Conservation (phyloP, 2,329 filamentous ascomycete species). For the Didymella pinodella region DNA sequence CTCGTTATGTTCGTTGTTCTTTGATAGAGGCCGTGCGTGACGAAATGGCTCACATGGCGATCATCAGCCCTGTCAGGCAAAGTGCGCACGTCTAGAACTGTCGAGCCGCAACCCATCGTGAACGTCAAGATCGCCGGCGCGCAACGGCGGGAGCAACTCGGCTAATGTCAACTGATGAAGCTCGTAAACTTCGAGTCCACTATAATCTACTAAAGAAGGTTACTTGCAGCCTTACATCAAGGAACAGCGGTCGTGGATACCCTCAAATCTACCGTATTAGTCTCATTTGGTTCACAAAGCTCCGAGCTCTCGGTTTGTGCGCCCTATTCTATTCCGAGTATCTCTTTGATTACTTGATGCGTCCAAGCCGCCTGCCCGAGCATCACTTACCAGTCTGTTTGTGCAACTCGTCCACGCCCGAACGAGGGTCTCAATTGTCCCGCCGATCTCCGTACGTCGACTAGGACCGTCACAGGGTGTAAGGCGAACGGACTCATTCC, state of each 20-base stretch:
- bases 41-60: constrained; percentile 9
- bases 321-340: neutral
- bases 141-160: constrained; percentile 4
- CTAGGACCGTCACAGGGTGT: neutral
- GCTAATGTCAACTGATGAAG: neutral
- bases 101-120: constrained; percentile 14
- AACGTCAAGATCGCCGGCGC: constrained; percentile 19
- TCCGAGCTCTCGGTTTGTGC: neutral
- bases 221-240: constrained; percentile 2
- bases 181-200: neutral
- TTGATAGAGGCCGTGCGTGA: constrained; percentile 9
- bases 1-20: neutral
- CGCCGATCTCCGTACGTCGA: constrained; percentile 2
- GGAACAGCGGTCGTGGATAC: neutral
- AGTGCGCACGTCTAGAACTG: constrained; percentile 16
- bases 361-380: constrained; percentile 7
- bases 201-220: neutral
- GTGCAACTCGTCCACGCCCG: neutral
- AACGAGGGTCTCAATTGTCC: neutral
- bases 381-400: constrained; percentile 7
- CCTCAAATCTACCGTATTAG: neutral
- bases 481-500: neutral
- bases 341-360: constrained; percentile 1
- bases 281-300: neutral
- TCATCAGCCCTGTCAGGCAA: constrained; percentile 15